Conservation (phyloP, 2,329 filamentous ascomycete species). For the Cladosporium sp. region DNA sequence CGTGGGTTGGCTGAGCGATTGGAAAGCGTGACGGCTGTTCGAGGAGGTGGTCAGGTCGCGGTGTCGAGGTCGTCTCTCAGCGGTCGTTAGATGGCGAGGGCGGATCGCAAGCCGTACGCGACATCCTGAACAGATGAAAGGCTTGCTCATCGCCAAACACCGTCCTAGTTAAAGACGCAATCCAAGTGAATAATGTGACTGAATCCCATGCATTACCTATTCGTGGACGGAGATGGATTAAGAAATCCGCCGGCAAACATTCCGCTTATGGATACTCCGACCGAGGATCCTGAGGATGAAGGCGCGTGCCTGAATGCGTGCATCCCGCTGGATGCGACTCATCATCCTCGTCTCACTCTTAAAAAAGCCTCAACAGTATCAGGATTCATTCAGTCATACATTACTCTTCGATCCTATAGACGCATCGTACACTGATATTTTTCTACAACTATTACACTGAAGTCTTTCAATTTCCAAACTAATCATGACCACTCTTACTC, state of each 20-base stretch:
- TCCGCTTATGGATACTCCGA: background rate
- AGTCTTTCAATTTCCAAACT: background rate
- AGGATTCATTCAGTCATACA: background rate
- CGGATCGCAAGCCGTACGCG: constrained; percentile 10
- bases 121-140: constrained; percentile 17
- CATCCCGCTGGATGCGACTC: constrained; percentile 9
- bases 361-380: background rate
- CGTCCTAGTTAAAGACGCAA: background rate
- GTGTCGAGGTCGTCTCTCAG: background rate
- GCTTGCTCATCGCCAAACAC: constrained; percentile 9
- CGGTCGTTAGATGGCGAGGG: background rate
- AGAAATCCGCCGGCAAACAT: constrained; percentile 1
- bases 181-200: background rate
- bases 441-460: background rate
- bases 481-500: constrained; percentile 71
- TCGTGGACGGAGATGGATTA: background rate
- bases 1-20: too few relatives aligned
- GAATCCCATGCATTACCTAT: too few relatives aligned
- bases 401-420: background rate
- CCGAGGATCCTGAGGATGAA: background rate
- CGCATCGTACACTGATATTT: background rate
- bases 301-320: constrained; percentile 6
- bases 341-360: background rate
- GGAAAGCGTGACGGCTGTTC: too few relatives aligned
- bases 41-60: too few relatives aligned